Evolutionary conservation across 73 alveolate genomes (phyloP).

Genomic region (Tetrahymena borealis): DNA sequence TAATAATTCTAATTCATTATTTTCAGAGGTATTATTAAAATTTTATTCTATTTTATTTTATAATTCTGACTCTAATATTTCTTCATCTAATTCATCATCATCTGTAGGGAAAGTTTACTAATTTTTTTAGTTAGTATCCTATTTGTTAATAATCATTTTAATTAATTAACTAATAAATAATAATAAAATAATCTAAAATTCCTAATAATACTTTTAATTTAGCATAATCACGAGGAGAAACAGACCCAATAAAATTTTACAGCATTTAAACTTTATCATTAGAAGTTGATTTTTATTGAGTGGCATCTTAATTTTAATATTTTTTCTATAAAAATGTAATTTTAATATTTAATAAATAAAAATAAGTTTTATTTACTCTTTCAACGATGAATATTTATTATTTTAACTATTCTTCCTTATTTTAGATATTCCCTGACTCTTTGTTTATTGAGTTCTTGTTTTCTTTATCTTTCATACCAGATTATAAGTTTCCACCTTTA

Average conservation of each 20-base stretch:
- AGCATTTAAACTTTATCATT: too few relatives aligned
- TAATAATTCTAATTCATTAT: background rate
- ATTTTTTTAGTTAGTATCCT: background rate
- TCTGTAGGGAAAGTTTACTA: background rate
- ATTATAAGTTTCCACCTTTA: background rate
- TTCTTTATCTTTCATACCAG: background rate
- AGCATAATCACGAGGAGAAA: background rate
- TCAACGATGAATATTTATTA: background rate
- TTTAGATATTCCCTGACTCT: too few relatives aligned
- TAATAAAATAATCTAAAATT: too few relatives aligned
- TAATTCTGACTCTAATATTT: background rate
- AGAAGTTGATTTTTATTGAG: too few relatives aligned
- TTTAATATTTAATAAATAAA: background rate
- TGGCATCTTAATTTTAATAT: background rate
- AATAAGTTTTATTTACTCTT: background rate
- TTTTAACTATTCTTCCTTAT: background rate
- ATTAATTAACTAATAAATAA: too few relatives aligned
- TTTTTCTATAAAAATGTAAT: background rate
- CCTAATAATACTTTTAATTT: background rate
- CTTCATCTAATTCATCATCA: background rate
- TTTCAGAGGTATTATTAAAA: background rate
- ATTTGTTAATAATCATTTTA: background rate
- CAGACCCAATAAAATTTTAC: too few relatives aligned
- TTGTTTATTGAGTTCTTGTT: background rate
- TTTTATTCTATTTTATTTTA: background rate